Evolutionary conservation across 495 filamentous ascomycete genomes (phyloP).

Genomic region (Viridothelium virens): DNA sequence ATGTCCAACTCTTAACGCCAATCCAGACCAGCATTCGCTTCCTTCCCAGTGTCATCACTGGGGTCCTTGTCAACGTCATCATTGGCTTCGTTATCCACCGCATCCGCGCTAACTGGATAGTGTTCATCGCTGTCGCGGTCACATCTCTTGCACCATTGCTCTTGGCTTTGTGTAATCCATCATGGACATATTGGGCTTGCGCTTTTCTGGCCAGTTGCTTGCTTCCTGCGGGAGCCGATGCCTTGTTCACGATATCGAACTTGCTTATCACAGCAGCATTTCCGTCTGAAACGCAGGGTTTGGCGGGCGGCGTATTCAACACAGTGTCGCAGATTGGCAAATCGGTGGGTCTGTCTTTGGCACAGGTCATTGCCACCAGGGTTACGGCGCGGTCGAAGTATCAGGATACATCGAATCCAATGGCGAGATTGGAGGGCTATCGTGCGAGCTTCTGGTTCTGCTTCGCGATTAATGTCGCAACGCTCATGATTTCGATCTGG

Average conservation of each 20-base stretch:
- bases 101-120: slow-evolving; percentile 44
- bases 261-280: slow-evolving; percentile 54
- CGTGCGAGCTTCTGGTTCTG: slow-evolving; percentile 53
- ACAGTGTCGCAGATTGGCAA: slow-evolving; percentile 55
- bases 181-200: slow-evolving; percentile 49
- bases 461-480: slow-evolving; percentile 44
- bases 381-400: slow-evolving; percentile 38
- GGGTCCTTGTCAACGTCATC: slow-evolving; percentile 46
- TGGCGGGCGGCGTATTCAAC: slow-evolving; percentile 60
- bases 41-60: slow-evolving; percentile 49
- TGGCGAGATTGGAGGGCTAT: slow-evolving; percentile 50
- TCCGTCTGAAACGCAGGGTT: slow-evolving; percentile 48
- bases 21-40: slow-evolving; percentile 44
- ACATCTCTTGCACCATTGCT: slow-evolving; percentile 48
- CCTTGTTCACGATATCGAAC: slow-evolving; percentile 55
- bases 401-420: slow-evolving; percentile 28
- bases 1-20: slow-evolving; percentile 39
- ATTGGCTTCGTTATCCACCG: slow-evolving; percentile 49
- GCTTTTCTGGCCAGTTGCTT: slow-evolving; percentile 47
- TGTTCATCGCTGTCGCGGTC: slow-evolving; percentile 40
- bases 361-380: slow-evolving; percentile 47
- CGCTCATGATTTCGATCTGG: slow-evolving; percentile 37
- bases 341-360: slow-evolving; percentile 49
- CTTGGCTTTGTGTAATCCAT: slow-evolving; percentile 41
- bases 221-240: slow-evolving; percentile 49